phyloP scores from a whole-genome alignment of 352 stramenopile genomes.

The Phytophthora foliorum region DNA sequence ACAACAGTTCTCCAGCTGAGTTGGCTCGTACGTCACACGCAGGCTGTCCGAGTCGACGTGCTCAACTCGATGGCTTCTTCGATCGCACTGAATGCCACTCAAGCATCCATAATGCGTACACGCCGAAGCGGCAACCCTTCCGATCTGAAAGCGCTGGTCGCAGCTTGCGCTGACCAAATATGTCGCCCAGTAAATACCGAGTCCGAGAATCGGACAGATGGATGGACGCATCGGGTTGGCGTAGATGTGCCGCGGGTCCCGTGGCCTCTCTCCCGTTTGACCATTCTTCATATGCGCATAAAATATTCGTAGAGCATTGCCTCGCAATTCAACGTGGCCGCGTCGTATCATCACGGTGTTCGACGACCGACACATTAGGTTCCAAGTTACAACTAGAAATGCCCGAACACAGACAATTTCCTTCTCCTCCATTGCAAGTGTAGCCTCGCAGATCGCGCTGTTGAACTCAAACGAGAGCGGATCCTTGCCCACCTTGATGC shows the following conservation, averaged over 20 bases:
- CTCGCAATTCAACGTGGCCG: slow-evolving; percentile 30
- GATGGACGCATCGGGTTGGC: neutral
- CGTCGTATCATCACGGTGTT: slow-evolving; percentile 19
- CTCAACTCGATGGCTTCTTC: too few species aligned
- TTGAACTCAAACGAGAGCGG: slow-evolving; percentile 6
- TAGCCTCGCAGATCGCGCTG: neutral
- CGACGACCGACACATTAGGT: slow-evolving; percentile 19
- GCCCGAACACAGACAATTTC: slow-evolving; percentile 15
- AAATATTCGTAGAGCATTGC: slow-evolving; percentile 32
- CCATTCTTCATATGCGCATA: slow-evolving; percentile 53
- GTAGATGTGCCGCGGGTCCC: slow-evolving; percentile 5
- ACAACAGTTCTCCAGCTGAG: too few species aligned
- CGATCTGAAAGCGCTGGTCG: too few species aligned
- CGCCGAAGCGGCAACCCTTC: too few species aligned
- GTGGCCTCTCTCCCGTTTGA: slow-evolving; percentile 14
- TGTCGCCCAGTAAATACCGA: neutral
- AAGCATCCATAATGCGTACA: too few species aligned
- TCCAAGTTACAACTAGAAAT: slow-evolving; percentile 24
- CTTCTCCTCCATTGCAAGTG: neutral
- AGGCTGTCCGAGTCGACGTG: too few species aligned
- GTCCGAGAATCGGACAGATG: slow-evolving; percentile 4
- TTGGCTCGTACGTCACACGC: too few species aligned
- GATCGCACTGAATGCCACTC: too few species aligned
- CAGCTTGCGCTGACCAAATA: too few species aligned
- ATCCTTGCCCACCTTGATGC: neutral